Base-by-base conservation (phyloP, 129 eudicot species). In the Flaveria bidentis region DNA sequence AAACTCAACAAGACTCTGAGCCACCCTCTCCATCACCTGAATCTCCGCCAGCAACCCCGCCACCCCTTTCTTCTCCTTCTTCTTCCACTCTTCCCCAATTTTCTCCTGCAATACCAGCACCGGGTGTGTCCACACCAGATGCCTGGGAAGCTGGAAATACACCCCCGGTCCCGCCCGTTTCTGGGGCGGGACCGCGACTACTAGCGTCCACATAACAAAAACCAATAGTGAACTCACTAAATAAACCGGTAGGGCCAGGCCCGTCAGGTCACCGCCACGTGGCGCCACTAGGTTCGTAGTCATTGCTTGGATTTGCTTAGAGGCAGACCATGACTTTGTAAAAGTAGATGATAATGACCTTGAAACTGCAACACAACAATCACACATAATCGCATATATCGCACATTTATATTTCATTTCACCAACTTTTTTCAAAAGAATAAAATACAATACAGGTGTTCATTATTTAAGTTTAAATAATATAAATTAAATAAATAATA, bases 71-170 rank as follows among this genome's bases (percentile, higher is more conserved):
- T 89, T 93, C 80, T 89, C 92, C 78, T 78, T 90, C 83, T 87
- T 94, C 39, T 67, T 74, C 97, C 96, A 91, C 52, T 94, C 97
- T 51, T 94, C 98, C 3, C 86, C 93, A 10, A 94, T 86, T 76
- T 84, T 94, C 77, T 94, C 98, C 39, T 89, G 98, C 53, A 94
- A 88, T 61, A 81, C 82, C 51, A 78, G 76, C 50, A 94, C 75
- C 16, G 93, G 75, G 0, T 83, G 84, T 11, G 92, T 88, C 98
- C 98, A 94, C 13, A 9, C 77, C 57, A 86, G 33, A 0, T 91
- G 69, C 76, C 86, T 86, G 0, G 91, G 91, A 5, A 90, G 67
- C 15, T 86, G 91, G 5, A 88, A 71, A 45, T 85, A 90, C 1
- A 85, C 11, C 63, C 70, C 79, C 2, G 88, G 81, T 49, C 93